Evolutionary conservation across 176 grass and related monocot genomes (phyloP).

Genomic region (Oryza rufipogon): DNA sequence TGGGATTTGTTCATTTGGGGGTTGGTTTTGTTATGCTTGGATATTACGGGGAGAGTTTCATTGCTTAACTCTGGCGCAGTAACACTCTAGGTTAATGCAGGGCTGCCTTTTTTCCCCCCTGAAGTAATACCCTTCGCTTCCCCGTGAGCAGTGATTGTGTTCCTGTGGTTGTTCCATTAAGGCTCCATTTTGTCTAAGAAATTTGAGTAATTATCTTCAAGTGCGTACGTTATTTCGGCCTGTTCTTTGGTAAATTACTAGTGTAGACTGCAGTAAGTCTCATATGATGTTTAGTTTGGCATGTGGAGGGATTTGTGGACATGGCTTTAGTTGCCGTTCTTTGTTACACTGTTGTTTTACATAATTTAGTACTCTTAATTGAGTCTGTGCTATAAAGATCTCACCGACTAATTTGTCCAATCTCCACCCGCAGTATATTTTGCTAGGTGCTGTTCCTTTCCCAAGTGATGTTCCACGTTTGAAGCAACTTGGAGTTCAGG

Average conservation of each 20-base stretch:
- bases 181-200: background rate
- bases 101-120: too few species aligned
- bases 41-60: background rate
- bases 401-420: constrained; percentile 10
- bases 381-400: background rate
- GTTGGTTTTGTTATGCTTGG: constrained; percentile 24
- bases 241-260: background rate
- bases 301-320: constrained; percentile 22
- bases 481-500: constrained; percentile 74
- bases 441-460: constrained; percentile 95
- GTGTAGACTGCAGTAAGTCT: background rate
- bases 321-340: constrained; percentile 5
- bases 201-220: background rate
- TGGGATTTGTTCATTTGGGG: background rate
- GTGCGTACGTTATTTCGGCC: background rate
- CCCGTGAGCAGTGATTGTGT: background rate
- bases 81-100: too few species aligned
- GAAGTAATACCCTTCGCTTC: too few species aligned
- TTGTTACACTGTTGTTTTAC: constrained; percentile 28
- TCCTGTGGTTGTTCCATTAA: background rate
- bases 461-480: constrained; percentile 85
- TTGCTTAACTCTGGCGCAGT: too few species aligned
- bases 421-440: constrained; percentile 56
- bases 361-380: constrained; percentile 11
- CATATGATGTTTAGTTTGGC: background rate